Conservation (phyloP, 1,284 basidiomycete genomes). For the Malassezia arunalokei region DNA sequence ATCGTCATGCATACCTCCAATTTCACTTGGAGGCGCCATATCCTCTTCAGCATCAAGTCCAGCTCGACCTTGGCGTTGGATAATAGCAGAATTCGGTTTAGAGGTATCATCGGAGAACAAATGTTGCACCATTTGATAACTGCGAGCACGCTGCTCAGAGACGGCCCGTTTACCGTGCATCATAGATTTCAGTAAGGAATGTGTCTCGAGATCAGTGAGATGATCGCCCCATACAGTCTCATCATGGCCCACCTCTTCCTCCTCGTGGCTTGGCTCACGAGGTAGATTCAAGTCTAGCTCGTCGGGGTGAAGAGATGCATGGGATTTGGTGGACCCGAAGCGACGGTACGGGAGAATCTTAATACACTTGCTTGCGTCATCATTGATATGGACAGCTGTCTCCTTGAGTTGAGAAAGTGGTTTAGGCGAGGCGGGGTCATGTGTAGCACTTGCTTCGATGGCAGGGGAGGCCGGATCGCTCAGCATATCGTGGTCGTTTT, state of each 20-base stretch:
- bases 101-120: background rate
- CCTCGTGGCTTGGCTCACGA: background rate
- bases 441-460: background rate
- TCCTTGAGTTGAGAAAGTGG: background rate
- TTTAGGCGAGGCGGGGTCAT: background rate
- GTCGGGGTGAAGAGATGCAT: background rate
- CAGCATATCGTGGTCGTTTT: background rate
- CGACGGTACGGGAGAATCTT: conserved; percentile 10
- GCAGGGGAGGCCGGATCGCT: background rate
- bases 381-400: background rate
- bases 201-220: background rate
- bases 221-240: background rate
- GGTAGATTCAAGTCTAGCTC: background rate
- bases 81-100: background rate
- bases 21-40: background rate
- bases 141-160: background rate
- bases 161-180: background rate
- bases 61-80: background rate
- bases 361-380: background rate
- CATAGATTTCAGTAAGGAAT: background rate
- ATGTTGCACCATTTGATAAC: background rate
- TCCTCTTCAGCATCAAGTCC: conserved; percentile 9
- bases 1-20: conserved; percentile 1
- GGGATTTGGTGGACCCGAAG: conserved; percentile 2
- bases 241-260: background rate